Conservation (phyloP, 441 rosid species). For the Aleurites moluccanus region DNA sequence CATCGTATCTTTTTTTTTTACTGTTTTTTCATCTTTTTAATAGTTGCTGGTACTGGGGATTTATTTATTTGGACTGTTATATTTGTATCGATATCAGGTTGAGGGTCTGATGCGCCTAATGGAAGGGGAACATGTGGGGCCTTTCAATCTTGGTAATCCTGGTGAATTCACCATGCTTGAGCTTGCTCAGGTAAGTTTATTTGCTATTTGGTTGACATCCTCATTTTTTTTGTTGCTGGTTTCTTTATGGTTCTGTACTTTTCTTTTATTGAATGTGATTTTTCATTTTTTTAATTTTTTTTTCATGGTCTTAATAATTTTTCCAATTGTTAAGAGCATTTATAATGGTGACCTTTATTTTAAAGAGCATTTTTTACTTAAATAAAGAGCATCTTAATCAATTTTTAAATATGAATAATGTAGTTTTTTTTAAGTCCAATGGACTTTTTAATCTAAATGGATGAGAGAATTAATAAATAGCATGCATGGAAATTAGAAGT, state of each 20-base stretch:
- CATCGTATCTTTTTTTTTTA: neutral
- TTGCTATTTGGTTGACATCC: neutral
- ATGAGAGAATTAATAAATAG: too few relatives aligned
- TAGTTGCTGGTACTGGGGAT: neutral
- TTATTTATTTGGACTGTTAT: constrained; percentile 4
- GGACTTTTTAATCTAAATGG: too few relatives aligned
- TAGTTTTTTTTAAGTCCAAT: too few relatives aligned
- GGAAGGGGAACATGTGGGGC: constrained; percentile 97
- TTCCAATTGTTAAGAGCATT: neutral
- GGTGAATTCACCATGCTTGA: constrained; percentile 99
- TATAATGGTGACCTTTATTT: too few relatives aligned
- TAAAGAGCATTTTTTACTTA: too few relatives aligned
- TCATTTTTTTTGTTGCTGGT: neutral
- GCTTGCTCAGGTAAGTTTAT: constrained; percentile 64
- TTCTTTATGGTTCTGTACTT: neutral
- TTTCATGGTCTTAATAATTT: neutral
- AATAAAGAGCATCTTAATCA: too few relatives aligned
- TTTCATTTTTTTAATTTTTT: neutral
- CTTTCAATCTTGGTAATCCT: constrained; percentile 97
- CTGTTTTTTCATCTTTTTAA: neutral
- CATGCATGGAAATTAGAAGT: too few relatives aligned
- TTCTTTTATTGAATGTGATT: neutral
- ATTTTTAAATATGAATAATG: too few relatives aligned
- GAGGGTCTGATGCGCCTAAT: constrained; percentile 94
- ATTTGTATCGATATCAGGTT: constrained; percentile 47